A percentile compares a stretch with the other conserved stretches of the same genome.
Evolutionary conservation across 2,329 filamentous ascomycete genomes (phyloP).

Genomic region (Teratosphaeria epicoccoides): DNA sequence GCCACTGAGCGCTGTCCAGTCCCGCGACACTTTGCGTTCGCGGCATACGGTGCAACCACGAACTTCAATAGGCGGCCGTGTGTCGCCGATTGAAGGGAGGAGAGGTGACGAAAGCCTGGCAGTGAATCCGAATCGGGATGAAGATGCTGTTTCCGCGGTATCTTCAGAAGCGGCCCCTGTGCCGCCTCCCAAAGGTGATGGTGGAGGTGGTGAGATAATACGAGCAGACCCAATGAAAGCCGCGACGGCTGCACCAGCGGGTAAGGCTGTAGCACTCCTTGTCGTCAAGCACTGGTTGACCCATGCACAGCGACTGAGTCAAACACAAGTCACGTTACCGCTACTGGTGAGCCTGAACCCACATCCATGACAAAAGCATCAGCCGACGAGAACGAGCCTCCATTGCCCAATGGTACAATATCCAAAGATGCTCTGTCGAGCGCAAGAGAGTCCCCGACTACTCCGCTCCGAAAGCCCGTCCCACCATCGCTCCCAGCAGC

Average conservation of each 20-base stretch:
- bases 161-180: background rate
- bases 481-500: background rate
- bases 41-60: background rate
- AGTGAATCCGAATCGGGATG: background rate
- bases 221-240: background rate
- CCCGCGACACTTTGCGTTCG: background rate
- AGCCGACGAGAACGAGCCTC: background rate
- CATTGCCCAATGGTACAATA: background rate
- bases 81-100: background rate
- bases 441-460: too few species aligned
- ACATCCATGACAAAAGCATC: background rate
- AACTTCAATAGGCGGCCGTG: background rate
- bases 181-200: background rate
- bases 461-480: too few species aligned
- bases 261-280: background rate
- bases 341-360: slow-evolving; percentile 5
- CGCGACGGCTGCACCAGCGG: background rate
- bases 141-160: background rate
- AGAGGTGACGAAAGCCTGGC: background rate
- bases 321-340: slow-evolving; percentile 4
- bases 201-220: background rate
- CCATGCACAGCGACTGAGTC: slow-evolving; percentile 6
- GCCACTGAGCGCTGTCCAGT: background rate
- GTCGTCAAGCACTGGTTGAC: background rate
- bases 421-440: background rate